Conservation (phyloP, 148 eudicot genomes). For the Pharnaceum exiguum region DNA sequence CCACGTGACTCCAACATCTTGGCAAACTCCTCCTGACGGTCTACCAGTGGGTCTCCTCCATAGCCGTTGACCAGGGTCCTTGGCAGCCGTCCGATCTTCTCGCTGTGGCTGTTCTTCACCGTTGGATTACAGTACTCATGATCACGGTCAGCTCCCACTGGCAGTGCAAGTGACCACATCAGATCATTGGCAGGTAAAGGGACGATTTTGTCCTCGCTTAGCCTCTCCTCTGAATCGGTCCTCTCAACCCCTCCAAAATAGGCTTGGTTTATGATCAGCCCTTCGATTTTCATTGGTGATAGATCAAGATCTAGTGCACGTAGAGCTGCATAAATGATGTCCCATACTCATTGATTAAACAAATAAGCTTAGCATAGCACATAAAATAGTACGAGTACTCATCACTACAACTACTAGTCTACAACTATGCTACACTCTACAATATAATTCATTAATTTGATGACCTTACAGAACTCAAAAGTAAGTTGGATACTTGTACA, state of each 20-base stretch:
- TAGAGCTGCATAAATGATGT: conserved; percentile 27
- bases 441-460: too few relatives aligned
- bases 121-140: conserved; percentile 59
- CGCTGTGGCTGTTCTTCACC: conserved; percentile 8
- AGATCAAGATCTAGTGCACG: conserved; percentile 50
- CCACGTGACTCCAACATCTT: conserved; percentile 57
- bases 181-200: conserved; percentile 44
- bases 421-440: too few relatives aligned
- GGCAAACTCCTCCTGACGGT: conserved; percentile 59
- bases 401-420: too few relatives aligned
- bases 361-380: too few relatives aligned
- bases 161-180: conserved; percentile 72
- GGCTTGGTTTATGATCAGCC: conserved; percentile 78
- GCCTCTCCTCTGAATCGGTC: conserved; percentile 43
- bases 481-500: too few relatives aligned
- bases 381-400: too few relatives aligned
- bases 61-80: conserved; percentile 54
- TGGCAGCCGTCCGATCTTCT: conserved; percentile 64
- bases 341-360: too few relatives aligned
- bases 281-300: conserved; percentile 58
- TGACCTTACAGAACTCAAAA: too few relatives aligned
- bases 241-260: conserved; percentile 58
- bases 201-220: conserved; percentile 31
- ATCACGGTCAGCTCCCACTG: conserved; percentile 48
- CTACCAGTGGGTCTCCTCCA: conserved; percentile 69